Percentiles rank a stretch among this genome's conserved stretches.
Evolutionary conservation across 768 basidiomycete species (phyloP).

Genomic region (Naematelia encephala): DNA sequence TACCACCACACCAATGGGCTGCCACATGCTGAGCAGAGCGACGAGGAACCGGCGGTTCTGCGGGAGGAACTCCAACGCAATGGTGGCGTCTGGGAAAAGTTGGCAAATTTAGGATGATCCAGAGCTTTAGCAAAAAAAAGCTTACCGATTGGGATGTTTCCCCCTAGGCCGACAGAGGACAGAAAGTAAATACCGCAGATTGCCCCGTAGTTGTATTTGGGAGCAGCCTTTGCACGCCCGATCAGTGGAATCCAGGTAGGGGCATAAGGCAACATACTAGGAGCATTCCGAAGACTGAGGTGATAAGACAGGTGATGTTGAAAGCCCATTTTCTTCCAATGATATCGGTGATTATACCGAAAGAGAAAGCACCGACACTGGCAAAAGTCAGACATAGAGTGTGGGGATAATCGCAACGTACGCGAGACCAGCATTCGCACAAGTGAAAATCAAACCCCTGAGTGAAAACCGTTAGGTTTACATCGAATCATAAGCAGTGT

Average conservation of each 20-base stretch:
- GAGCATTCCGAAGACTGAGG: constrained; percentile 40
- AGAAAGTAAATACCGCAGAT: constrained; percentile 47
- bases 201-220: constrained; percentile 47
- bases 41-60: constrained; percentile 55
- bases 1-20: constrained; percentile 57
- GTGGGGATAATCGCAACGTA: constrained; percentile 1
- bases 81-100: too few relatives aligned
- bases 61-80: constrained; percentile 45
- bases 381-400: not conserved
- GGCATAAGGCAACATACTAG: constrained; percentile 17
- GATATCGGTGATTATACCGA: constrained; percentile 48
- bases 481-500: not conserved
- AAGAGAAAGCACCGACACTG: constrained; percentile 42
- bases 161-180: constrained; percentile 47
- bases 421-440: constrained; percentile 47
- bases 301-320: constrained; percentile 51
- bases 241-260: not conserved
- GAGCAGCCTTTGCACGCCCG: constrained; percentile 37
- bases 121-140: too few relatives aligned
- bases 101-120: too few relatives aligned
- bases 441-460: constrained; percentile 44
- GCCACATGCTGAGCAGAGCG: constrained; percentile 54
- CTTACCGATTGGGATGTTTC: constrained; percentile 53
- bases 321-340: constrained; percentile 51
- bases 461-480: not conserved